Conservation (phyloP, 1,284 basidiomycete species). For the Trichosporon coremiiforme region DNA sequence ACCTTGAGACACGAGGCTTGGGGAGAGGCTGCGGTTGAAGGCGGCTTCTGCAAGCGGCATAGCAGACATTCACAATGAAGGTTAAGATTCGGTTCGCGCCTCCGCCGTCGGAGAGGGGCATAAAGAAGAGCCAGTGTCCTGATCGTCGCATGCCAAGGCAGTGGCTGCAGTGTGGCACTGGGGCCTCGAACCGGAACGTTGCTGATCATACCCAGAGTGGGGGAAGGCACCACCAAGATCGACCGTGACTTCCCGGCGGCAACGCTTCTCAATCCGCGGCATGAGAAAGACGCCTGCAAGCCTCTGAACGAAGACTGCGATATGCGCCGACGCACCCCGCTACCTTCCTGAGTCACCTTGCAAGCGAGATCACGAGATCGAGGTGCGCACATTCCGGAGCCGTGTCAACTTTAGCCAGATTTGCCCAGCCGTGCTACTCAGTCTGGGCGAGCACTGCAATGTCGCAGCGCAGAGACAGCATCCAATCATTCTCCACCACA, state of each 20-base stretch:
- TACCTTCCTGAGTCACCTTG: too few species aligned
- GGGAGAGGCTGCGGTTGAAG: background rate
- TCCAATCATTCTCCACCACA: background rate
- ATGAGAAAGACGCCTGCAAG: background rate
- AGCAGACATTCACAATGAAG: background rate
- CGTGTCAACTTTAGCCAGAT: background rate
- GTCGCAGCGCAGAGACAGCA: background rate
- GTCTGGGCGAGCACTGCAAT: background rate
- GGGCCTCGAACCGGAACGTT: background rate
- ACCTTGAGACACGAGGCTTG: background rate
- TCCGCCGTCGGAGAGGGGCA: background rate
- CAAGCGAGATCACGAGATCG: background rate
- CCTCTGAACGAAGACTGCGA: background rate
- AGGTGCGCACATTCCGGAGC: background rate
- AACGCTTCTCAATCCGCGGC: background rate
- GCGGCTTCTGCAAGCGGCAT: background rate
- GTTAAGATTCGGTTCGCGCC: background rate
- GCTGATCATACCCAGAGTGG: conserved; percentile 2
- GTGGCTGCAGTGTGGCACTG: background rate
- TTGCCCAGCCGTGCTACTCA: background rate
- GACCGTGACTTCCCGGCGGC: background rate
- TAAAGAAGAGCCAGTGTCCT: too few species aligned
- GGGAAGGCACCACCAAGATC: conserved; percentile 1
- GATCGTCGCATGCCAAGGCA: background rate
- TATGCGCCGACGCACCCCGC: background rate